phyloP scores from a whole-genome alignment of 2,329 filamentous ascomycete species.

The Sodiomyces alkalinus region DNA sequence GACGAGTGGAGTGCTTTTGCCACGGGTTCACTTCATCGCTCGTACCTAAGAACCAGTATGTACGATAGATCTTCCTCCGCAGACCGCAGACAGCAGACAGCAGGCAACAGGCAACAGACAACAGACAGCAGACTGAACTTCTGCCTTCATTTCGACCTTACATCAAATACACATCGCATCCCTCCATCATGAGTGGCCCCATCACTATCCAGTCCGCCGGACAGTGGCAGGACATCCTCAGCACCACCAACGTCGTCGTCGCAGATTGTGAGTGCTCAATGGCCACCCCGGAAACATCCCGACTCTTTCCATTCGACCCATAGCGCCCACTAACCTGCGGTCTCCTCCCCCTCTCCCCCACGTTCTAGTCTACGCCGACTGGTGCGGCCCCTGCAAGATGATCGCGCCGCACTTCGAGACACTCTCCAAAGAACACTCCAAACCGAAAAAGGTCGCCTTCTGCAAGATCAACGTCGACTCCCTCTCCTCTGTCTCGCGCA shows the following conservation, averaged over 20 bases:
- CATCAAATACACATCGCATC: no score
- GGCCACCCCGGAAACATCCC: not conserved
- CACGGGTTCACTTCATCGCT: no score
- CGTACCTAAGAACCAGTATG: no score
- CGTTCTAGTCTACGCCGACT: constrained; percentile 72
- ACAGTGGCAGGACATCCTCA: constrained; percentile 60
- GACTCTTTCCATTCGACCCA: constrained; percentile 1
- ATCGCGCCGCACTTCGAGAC: constrained; percentile 83
- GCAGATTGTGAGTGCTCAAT: constrained; percentile 67
- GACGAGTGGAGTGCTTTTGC: no score
- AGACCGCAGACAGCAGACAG: no score
- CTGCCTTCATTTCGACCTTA: not conserved
- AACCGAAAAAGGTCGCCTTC: constrained; percentile 73
- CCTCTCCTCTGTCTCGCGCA: constrained; percentile 60
- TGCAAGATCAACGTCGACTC: constrained; percentile 82
- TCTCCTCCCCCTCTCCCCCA: constrained; percentile 12
- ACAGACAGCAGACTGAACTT: no score
- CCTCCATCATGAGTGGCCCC: constrained; percentile 25
- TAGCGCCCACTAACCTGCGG: constrained; percentile 3
- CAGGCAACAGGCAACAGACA: no score
- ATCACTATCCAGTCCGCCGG: constrained; percentile 46
- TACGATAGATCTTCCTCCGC: no score
- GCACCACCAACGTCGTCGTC: constrained; percentile 64
- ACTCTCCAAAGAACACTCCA: constrained; percentile 63
- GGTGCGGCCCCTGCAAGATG: constrained; percentile 86